Evolutionary conservation across 2,329 filamentous ascomycete genomes (phyloP).

Genomic region (Pseudopithomyces maydicus): DNA sequence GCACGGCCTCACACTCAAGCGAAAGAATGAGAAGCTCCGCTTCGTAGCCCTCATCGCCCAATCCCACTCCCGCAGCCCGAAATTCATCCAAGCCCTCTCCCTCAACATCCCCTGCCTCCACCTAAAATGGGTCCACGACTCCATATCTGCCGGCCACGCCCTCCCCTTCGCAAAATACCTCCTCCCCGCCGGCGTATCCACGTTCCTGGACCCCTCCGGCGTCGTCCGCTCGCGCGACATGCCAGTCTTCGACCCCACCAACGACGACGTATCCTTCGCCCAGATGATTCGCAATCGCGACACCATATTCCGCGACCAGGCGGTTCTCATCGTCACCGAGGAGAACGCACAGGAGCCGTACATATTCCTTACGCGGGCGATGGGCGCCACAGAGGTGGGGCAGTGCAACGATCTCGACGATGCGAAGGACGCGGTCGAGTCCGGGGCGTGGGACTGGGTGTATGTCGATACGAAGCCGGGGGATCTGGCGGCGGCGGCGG

Average conservation of each 20-base stretch:
- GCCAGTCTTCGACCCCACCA: conserved; percentile 61
- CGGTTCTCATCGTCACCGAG: conserved; percentile 75
- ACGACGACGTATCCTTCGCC: conserved; percentile 47
- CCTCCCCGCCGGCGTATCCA: conserved; percentile 81
- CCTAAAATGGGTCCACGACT: conserved; percentile 78
- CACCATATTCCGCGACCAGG: conserved; percentile 66
- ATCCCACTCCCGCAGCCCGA: conserved; percentile 81
- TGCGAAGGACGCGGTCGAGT: conserved; percentile 64
- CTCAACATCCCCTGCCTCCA: conserved; percentile 87
- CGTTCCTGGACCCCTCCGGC: conserved; percentile 67
- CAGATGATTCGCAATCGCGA: conserved; percentile 51
- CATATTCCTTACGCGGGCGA: conserved; percentile 76
- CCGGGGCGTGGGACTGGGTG: conserved; percentile 74
- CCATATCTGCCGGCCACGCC: conserved; percentile 64
- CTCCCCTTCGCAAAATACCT: conserved; percentile 82
- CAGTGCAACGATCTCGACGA: conserved; percentile 69
- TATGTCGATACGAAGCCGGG: conserved; percentile 75
- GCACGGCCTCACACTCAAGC: conserved; percentile 59
- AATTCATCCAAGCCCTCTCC: conserved; percentile 93
- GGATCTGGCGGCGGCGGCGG: conserved; percentile 60
- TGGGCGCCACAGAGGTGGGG: conserved; percentile 72
- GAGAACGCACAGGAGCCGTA: conserved; percentile 70
- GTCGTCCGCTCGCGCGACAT: conserved; percentile 78
- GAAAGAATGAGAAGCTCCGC: conserved; percentile 60
- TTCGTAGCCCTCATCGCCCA: conserved; percentile 90